Evolutionary conservation across 257 asterid species (phyloP).

Genomic region (Anisodus tanguticus): DNA sequence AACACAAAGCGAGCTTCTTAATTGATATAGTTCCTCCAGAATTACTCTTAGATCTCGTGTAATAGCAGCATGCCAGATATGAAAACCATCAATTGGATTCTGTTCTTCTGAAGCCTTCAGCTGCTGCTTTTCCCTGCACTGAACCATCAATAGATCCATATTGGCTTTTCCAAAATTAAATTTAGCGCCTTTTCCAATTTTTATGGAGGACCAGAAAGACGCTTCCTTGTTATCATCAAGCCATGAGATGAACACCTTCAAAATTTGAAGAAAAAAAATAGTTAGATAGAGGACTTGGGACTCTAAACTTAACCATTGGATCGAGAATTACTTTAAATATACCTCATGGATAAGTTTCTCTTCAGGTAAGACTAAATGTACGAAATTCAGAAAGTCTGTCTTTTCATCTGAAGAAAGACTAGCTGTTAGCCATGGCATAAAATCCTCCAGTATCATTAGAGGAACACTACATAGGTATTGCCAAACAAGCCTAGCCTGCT

Average conservation of each 20-base stretch:
- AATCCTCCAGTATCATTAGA: slow-evolving; percentile 65
- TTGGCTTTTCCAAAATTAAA: slow-evolving; percentile 23
- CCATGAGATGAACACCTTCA: slow-evolving; percentile 77
- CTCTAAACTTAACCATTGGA: background rate
- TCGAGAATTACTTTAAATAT: slow-evolving; percentile 32
- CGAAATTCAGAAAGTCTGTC: slow-evolving; percentile 54
- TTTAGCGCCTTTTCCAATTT: slow-evolving; percentile 34
- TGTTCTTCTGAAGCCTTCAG: slow-evolving; percentile 1
- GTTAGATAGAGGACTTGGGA: slow-evolving; percentile 37
- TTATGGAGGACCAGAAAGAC: slow-evolving; percentile 41
- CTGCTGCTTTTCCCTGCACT: slow-evolving; percentile 17
- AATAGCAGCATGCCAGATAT: slow-evolving; percentile 26
- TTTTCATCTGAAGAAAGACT: slow-evolving; percentile 62
- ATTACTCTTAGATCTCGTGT: slow-evolving; percentile 34
- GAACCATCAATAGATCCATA: slow-evolving; percentile 4
- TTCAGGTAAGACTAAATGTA: slow-evolving; percentile 61
- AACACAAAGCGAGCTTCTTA: slow-evolving; percentile 54
- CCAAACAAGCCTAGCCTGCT: slow-evolving; percentile 84
- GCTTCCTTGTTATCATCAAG: slow-evolving; percentile 52
- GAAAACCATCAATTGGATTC: slow-evolving; percentile 21
- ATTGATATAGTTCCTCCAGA: slow-evolving; percentile 56
- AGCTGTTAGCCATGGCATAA: slow-evolving; percentile 69
- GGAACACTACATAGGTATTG: slow-evolving; percentile 83
- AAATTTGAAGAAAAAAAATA: slow-evolving; percentile 36
- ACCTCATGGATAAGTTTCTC: slow-evolving; percentile 81